These are phyloP conservation scores for Pseudonitzschia multistriata DNA, from an alignment of 108 stramenopile species.

Conservation along the genomic window DNA sequence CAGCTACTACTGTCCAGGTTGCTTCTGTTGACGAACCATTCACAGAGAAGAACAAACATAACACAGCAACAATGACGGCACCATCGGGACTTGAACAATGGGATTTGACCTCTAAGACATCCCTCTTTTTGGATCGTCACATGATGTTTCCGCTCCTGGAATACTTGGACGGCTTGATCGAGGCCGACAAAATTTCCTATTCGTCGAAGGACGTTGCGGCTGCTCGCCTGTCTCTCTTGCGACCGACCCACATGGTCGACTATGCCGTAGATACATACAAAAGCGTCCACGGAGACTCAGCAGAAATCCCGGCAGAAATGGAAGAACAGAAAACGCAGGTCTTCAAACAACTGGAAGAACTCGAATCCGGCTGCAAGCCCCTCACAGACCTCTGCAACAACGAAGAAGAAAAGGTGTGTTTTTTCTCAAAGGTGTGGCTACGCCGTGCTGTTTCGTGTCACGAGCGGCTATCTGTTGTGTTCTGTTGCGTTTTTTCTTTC, in stretches of 20 bases:
- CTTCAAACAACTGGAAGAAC: conserved; percentile 68
- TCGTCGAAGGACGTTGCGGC: conserved; percentile 66
- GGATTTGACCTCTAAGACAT: conserved; percentile 85
- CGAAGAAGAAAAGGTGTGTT: conserved; percentile 70
- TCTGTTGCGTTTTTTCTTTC: neutral
- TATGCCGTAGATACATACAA: conserved; percentile 89
- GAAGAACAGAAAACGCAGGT: conserved; percentile 76
- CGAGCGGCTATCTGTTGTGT: neutral
- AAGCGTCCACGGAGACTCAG: conserved; percentile 49
- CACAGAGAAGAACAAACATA: neutral
- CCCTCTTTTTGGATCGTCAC: conserved; percentile 92
- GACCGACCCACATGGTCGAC: conserved; percentile 91
- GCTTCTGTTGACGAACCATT: neutral
- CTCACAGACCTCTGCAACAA: conserved; percentile 72
- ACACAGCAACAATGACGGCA: conserved; percentile 20
- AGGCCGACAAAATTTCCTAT: conserved; percentile 56
- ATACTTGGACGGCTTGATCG: conserved; percentile 81
- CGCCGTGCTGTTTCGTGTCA: neutral
- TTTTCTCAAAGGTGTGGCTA: neutral
- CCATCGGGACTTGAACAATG: conserved; percentile 50
- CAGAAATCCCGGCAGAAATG: conserved; percentile 66
- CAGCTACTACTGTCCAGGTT: neutral
- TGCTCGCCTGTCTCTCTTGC: conserved; percentile 74
- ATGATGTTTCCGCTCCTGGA: conserved; percentile 94
- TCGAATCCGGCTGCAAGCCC: conserved; percentile 63